Evolutionary conservation across 176 grass and related monocot species (phyloP).

Genomic region (Juncus inflexus): DNA sequence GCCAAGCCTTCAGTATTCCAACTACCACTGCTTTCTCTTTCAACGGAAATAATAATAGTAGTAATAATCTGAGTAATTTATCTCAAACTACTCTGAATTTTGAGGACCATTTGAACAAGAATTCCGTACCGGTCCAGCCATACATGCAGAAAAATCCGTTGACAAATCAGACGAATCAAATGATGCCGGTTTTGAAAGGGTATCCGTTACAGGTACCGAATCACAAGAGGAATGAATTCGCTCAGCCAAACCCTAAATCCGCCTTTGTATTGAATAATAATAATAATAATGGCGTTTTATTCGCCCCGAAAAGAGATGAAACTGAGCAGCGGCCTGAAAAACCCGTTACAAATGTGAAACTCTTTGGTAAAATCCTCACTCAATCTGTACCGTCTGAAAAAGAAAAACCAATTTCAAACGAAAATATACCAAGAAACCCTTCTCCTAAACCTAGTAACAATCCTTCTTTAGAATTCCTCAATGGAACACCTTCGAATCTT

Average conservation of each 20-base stretch:
- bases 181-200: conserved; percentile 32
- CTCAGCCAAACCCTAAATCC: conserved; percentile 23
- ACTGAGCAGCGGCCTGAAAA: conserved; percentile 5
- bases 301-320: conserved; percentile 7
- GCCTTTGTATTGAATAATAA: conserved; percentile 25
- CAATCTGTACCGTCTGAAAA: conserved; percentile 28
- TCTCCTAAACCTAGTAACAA: conserved; percentile 5
- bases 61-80: background rate
- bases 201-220: conserved; percentile 36
- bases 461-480: conserved; percentile 13
- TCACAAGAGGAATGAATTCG: conserved; percentile 26
- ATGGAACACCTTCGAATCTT: background rate
- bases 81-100: conserved; percentile 41
- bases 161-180: conserved; percentile 21
- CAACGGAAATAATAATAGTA: background rate
- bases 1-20: background rate
- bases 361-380: conserved; percentile 48
- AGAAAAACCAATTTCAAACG: background rate
- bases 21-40: conserved; percentile 25
- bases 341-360: conserved; percentile 28
- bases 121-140: conserved; percentile 18
- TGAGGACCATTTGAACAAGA: conserved; percentile 34
- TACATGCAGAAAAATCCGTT: conserved; percentile 32
- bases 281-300: conserved; percentile 14
- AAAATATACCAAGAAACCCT: background rate